phyloP scores from a whole-genome alignment of 2,329 filamentous ascomycete genomes.

The Calonectria hongkongensis region DNA sequence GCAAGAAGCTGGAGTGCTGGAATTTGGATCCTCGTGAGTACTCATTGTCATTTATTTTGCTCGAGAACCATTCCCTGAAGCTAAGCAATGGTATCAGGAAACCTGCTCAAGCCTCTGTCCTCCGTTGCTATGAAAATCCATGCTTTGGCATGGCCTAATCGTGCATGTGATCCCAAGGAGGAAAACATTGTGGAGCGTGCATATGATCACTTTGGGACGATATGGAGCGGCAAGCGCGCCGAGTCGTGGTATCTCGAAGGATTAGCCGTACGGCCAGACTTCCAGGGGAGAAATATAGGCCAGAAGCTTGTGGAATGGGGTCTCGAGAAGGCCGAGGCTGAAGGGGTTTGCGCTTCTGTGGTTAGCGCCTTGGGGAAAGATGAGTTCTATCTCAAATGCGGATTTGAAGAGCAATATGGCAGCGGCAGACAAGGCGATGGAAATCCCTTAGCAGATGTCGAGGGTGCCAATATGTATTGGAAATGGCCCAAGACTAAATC shows the following conservation, averaged over 20 bases:
- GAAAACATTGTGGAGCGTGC: conserved; percentile 45
- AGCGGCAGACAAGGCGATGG: conserved; percentile 38
- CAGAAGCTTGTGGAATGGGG: conserved; percentile 64
- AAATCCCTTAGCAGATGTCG: conserved; percentile 40
- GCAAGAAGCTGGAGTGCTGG: conserved; percentile 37
- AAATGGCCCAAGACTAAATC: conserved; percentile 43
- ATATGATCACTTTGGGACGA: conserved; percentile 42
- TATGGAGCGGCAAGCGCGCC: conserved; percentile 48
- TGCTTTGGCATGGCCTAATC: conserved; percentile 36
- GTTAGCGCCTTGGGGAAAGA: conserved; percentile 62
- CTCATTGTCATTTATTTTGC: background rate
- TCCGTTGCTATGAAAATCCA: conserved; percentile 42
- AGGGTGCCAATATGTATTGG: conserved; percentile 46
- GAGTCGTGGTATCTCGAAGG: conserved; percentile 61
- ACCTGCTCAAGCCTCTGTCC: conserved; percentile 44
- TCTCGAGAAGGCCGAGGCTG: conserved; percentile 58
- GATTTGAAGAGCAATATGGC: conserved; percentile 46
- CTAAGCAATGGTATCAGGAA: conserved; percentile 36
- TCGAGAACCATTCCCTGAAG: background rate
- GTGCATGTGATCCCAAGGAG: conserved; percentile 37
- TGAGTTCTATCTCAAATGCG: conserved; percentile 58
- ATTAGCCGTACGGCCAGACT: conserved; percentile 62
- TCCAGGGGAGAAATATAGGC: conserved; percentile 61
- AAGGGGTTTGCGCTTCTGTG: conserved; percentile 63
- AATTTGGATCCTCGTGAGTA: conserved; percentile 46